phyloP scores from a whole-genome alignment of 202 grass and related monocot species.

The Hordeum pubiflorum region DNA sequence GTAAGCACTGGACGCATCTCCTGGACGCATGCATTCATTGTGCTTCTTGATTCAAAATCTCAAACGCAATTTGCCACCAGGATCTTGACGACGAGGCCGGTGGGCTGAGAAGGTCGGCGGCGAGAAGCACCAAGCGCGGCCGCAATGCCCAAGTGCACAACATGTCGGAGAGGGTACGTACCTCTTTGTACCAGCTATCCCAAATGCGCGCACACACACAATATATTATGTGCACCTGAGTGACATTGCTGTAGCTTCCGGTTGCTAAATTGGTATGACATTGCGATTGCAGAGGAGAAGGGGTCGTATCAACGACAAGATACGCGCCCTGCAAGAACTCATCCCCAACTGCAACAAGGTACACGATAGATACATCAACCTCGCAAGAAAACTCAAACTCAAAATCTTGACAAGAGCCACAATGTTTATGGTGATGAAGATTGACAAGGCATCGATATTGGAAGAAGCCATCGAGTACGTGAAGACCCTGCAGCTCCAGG shows the following conservation, averaged over 20 bases:
- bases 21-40: background rate
- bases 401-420: background rate
- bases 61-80: background rate
- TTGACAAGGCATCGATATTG: conserved; percentile 87
- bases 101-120: conserved; percentile 24
- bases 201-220: too few relatives aligned
- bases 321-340: conserved; percentile 70
- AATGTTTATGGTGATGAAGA: conserved; percentile 16
- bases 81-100: conserved; percentile 46
- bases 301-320: conserved; percentile 86
- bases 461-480: conserved; percentile 87
- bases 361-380: background rate
- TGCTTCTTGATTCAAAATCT: background rate
- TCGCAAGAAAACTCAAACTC: background rate
- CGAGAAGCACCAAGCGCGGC: conserved; percentile 47
- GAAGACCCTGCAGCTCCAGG: conserved; percentile 67
- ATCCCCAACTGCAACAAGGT: conserved; percentile 90
- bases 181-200: too few relatives aligned
- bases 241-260: too few relatives aligned
- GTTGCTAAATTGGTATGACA: background rate
- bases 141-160: conserved; percentile 86
- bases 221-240: too few relatives aligned
- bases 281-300: conserved; percentile 51
- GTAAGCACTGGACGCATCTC: background rate
- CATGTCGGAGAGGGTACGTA: conserved; percentile 69